Base-by-base conservation (phyloP, 495 filamentous ascomycete genomes). In the Xeromyces bisporus region DNA sequence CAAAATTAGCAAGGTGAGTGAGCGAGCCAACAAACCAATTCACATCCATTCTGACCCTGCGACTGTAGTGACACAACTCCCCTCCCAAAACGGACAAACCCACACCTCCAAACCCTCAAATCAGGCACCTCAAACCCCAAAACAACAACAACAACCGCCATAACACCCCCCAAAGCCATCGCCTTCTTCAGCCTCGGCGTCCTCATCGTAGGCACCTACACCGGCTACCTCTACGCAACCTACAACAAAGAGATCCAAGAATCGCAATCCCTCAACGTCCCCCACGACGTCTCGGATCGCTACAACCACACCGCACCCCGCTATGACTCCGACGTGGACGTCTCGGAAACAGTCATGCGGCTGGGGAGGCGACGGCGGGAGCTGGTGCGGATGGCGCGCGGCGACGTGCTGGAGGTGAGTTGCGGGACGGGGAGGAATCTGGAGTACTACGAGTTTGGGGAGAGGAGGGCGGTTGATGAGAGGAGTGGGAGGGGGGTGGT, bases 391-490 rank as follows among this genome's bases (percentile, higher is more conserved):
- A 51, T 64, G 32, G 84, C 74, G 6, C 56, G 60, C 10, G 89
- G 91, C 1, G 60, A 94, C 50, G 85, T 94, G 3, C 63, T 93
- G 12, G 91, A 97, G 50, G 74, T 86, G 8, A 80, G 80, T 30
- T 79, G 80, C 24, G 91, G 89, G 13, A 92, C 91, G n/a, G 89
- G 91, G 0, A 61, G 87, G 24, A 97, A 94, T 46, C 46, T 80
- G 18, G 58, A 66, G 14, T 93, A 73, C 54, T 96, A 91, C 50
- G 53, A 64, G 20, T 37, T 68, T 3, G 54, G 50, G 2, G 82
- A 83, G 10, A 60, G 77, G 30, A 84, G 89, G 39, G 53, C 74
- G 3, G 48, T 65, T 3, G 86, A 75, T 48, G 80, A 78, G 38
- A 42, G 55, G 24, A n/a, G n/a, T n/a, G 48, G 60, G 1, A 45